Percentiles rank a stretch among this genome's conserved stretches.
Conservation (phyloP, 2,329 filamentous ascomycete genomes). For the Thermomyces lanuginosus region DNA sequence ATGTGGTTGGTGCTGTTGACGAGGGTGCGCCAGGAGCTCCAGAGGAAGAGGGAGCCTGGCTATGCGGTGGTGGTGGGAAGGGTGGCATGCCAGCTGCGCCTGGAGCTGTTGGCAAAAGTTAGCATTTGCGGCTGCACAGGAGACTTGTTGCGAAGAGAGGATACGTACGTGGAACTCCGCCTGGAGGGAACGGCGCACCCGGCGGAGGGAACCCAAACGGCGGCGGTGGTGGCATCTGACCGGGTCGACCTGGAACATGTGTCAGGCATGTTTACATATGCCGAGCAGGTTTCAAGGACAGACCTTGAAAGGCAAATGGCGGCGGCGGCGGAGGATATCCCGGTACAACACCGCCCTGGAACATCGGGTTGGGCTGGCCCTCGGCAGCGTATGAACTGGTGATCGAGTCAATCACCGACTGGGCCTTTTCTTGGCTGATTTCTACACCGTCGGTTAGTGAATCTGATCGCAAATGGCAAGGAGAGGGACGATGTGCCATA, state of each 20-base stretch:
- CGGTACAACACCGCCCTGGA: slow-evolving; percentile 41
- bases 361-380: slow-evolving; percentile 81
- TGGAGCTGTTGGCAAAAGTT: slow-evolving; percentile 27
- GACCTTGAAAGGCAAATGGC: slow-evolving; percentile 46
- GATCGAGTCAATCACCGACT: slow-evolving; percentile 96
- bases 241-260: slow-evolving; percentile 16
- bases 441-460: slow-evolving; percentile 36
- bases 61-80: slow-evolving; percentile 33
- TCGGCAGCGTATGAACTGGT: slow-evolving; percentile 90
- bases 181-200: slow-evolving; percentile 19
- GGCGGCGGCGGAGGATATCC: slow-evolving; percentile 35
- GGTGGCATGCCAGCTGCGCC: slow-evolving; percentile 36
- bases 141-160: neutral
- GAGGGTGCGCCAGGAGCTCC: slow-evolving; percentile 12
- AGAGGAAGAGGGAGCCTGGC: slow-evolving; percentile 22
- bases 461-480: neutral
- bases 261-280: slow-evolving; percentile 1
- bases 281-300: slow-evolving; percentile 1
- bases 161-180: slow-evolving; percentile 38
- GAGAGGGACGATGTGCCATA: slow-evolving; percentile 26
- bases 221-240: slow-evolving; percentile 39
- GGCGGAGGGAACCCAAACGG: slow-evolving; percentile 39
- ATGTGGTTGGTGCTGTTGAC: neutral
- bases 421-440: slow-evolving; percentile 96
- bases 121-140: neutral